These are phyloP conservation scores for Fusarium cicatricum DNA, from an alignment of 2,329 filamentous ascomycete species.

Conservation along the genomic window DNA sequence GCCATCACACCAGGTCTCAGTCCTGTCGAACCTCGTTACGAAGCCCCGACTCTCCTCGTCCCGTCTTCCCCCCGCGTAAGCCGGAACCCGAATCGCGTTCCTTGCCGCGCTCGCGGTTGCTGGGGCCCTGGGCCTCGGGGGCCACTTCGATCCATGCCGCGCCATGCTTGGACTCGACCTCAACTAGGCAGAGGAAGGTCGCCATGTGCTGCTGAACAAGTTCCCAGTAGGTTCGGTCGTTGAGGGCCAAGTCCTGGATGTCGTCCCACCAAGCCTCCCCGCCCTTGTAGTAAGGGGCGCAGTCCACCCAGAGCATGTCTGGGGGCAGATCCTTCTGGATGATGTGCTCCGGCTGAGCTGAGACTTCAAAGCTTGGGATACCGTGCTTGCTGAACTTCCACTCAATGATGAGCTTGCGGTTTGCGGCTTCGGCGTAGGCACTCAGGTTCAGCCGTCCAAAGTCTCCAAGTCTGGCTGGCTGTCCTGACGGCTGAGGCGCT, in stretches of 20 bases:
- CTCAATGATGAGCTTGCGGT: constrained; percentile 16
- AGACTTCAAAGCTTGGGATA: constrained; percentile 33
- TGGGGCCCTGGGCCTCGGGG: background rate
- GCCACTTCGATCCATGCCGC: constrained; percentile 19
- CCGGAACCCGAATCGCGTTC: constrained; percentile 3
- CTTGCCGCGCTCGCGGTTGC: no score
- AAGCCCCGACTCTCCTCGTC: constrained; percentile 13
- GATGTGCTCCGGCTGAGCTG: constrained; percentile 16
- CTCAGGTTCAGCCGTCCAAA: constrained; percentile 19
- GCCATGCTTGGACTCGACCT: constrained; percentile 29
- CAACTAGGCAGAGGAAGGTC: constrained; percentile 30
- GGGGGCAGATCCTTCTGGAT: constrained; percentile 3
- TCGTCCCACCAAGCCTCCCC: constrained; percentile 22
- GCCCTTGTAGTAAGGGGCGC: constrained; percentile 3
- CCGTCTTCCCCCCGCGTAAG: background rate
- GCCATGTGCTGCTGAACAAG: constrained; percentile 33
- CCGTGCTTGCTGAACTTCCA: constrained; percentile 37
- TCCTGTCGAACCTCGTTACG: constrained; percentile 17
- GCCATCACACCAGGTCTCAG: background rate
- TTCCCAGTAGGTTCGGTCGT: constrained; percentile 24
- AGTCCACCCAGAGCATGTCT: constrained; percentile 33
- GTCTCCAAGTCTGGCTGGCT: constrained; percentile 15
- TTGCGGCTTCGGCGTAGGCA: constrained; percentile 1
- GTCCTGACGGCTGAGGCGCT: background rate
- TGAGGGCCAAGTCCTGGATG: constrained; percentile 4